phyloP scores from a whole-genome alignment of 2,329 filamentous ascomycete genomes.

The Cladophialophora immunda region DNA sequence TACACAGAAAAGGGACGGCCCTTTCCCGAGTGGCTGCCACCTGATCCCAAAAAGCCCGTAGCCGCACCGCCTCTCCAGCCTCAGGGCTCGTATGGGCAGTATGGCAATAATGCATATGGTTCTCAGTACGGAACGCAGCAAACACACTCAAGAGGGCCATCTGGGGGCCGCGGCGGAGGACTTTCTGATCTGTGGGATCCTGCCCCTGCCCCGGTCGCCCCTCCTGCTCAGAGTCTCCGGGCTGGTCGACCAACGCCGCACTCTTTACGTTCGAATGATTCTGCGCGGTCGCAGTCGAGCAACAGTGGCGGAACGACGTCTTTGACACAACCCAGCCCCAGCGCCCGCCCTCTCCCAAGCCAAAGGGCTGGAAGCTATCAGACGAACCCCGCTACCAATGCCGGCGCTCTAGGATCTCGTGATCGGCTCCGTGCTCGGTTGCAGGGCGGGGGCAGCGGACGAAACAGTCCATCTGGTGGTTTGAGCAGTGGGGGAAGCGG shows the following conservation, averaged over 20 bases:
- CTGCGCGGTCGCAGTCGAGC: constrained; percentile 29
- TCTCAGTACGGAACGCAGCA: constrained; percentile 44
- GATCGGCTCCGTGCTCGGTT: constrained; percentile 79
- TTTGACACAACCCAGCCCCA: constrained; percentile 38
- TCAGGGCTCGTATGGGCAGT: constrained; percentile 64
- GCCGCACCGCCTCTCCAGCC: constrained; percentile 54
- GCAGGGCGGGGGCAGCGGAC: constrained; percentile 64
- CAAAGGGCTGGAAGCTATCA: constrained; percentile 81
- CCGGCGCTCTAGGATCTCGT: constrained; percentile 48
- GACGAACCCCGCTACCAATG: constrained; percentile 52
- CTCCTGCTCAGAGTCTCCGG: constrained; percentile 39
- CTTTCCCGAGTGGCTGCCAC: constrained; percentile 86
- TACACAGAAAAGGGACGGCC: constrained; percentile 86
- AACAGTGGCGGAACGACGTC: constrained; percentile 21
- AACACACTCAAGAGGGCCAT: constrained; percentile 45
- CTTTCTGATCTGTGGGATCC: constrained; percentile 69
- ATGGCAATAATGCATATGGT: constrained; percentile 50
- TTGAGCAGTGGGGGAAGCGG: constrained; percentile 24
- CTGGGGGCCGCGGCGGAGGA: constrained; percentile 55
- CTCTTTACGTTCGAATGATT: constrained; percentile 35
- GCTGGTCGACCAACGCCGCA: constrained; percentile 45
- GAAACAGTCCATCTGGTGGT: constrained; percentile 37
- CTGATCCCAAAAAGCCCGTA: constrained; percentile 80
- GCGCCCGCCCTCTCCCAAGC: constrained; percentile 71
- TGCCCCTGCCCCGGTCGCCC: constrained; percentile 42